Evolutionary conservation across 331 rosid genomes (phyloP).

Genomic region (Rosa hybrid): DNA sequence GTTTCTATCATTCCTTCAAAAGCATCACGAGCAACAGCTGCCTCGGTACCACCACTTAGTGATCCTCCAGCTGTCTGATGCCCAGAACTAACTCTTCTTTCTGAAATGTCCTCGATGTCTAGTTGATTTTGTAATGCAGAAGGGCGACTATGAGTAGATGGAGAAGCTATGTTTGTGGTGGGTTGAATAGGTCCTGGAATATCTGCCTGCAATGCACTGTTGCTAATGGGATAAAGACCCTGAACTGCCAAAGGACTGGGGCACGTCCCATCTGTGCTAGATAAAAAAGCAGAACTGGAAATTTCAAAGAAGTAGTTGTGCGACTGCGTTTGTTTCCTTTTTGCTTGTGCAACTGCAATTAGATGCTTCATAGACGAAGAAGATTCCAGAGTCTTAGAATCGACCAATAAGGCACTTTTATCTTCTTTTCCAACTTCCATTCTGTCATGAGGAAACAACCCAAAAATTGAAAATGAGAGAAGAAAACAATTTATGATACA

Average conservation of each 20-base stretch:
- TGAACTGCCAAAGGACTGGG: conserved; percentile 76
- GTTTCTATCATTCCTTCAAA: conserved; percentile 99
- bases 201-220: conserved; percentile 50
- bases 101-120: conserved; percentile 77
- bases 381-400: conserved; percentile 65
- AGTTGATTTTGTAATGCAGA: conserved; percentile 52
- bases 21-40: conserved; percentile 98
- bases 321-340: conserved; percentile 72
- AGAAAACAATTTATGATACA: conserved; percentile 9
- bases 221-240: conserved; percentile 47
- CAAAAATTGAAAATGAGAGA: conserved; percentile 11
- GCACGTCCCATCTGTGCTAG: conserved; percentile 50
- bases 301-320: conserved; percentile 53
- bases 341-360: conserved; percentile 96
- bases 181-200: conserved; percentile 54
- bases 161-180: conserved; percentile 50
- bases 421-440: conserved; percentile 55
- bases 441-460: conserved; percentile 40
- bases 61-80: conserved; percentile 71
- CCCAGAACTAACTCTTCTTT: conserved; percentile 68
- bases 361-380: conserved; percentile 77
- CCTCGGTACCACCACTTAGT: conserved; percentile 98
- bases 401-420: conserved; percentile 40
- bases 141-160: conserved; percentile 52
- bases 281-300: conserved; percentile 35